Evolutionary conservation across 495 filamentous ascomycete species (phyloP).

Genomic region (Pyrenopolyporus hunteri): DNA sequence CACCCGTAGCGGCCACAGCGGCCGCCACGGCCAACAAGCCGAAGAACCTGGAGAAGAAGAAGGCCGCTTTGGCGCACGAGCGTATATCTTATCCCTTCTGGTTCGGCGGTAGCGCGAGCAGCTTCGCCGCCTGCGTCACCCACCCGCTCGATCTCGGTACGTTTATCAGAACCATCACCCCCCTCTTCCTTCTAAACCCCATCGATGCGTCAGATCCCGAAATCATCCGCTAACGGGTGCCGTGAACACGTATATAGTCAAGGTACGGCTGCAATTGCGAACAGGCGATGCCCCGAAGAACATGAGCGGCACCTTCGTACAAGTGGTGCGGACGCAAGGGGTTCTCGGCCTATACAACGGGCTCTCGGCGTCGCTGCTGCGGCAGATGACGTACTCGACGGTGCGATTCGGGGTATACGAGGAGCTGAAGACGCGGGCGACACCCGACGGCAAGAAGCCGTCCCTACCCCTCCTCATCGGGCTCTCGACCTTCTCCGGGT

Average conservation of each 20-base stretch:
- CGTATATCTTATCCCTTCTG: slow-evolving; percentile 80
- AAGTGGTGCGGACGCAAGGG: slow-evolving; percentile 70
- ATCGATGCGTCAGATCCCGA: background rate
- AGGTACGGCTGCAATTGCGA: slow-evolving; percentile 86
- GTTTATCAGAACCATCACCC: slow-evolving; percentile 33
- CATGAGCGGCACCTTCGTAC: slow-evolving; percentile 81
- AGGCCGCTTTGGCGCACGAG: slow-evolving; percentile 37
- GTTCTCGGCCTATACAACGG: slow-evolving; percentile 81
- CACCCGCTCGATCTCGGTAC: slow-evolving; percentile 86
- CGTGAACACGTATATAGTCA: slow-evolving; percentile 41
- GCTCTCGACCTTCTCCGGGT: slow-evolving; percentile 82
- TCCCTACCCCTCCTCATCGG: slow-evolving; percentile 75
- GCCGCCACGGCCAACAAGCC: slow-evolving; percentile 25
- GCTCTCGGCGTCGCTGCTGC: slow-evolving; percentile 88
- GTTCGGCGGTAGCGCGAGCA: slow-evolving; percentile 93
- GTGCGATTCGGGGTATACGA: slow-evolving; percentile 95
- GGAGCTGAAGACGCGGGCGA: slow-evolving; percentile 73
- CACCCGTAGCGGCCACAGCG: slow-evolving; percentile 3
- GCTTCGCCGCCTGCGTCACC: slow-evolving; percentile 86
- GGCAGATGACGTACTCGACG: slow-evolving; percentile 90
- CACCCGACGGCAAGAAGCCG: slow-evolving; percentile 59
- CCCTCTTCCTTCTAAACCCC: background rate
- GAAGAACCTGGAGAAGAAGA: slow-evolving; percentile 40
- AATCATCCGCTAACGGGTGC: slow-evolving; percentile 26
- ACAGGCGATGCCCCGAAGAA: slow-evolving; percentile 67